Conservation (phyloP, 202 grass and related monocot genomes). For the Cymbopogon flexuosus region DNA sequence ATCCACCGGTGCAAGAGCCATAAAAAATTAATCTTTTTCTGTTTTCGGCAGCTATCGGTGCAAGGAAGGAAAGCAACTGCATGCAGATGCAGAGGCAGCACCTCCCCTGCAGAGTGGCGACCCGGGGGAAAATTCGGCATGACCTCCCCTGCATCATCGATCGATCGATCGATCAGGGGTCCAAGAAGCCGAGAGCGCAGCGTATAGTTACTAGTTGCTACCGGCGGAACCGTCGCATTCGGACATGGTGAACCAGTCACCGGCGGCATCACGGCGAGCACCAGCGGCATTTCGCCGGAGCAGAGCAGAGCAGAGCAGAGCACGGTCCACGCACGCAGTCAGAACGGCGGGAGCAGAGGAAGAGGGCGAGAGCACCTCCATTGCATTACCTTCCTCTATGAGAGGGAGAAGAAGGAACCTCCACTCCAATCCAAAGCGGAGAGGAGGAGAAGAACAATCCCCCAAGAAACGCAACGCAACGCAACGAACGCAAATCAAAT, state of each 20-base stretch:
- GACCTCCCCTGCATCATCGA: conserved; percentile 18
- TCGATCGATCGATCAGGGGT: background rate
- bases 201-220: background rate
- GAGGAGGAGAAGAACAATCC: background rate
- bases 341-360: background rate
- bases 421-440: background rate
- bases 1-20: conserved; percentile 14
- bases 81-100: conserved; percentile 20
- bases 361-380: background rate
- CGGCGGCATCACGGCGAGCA: background rate
- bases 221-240: background rate
- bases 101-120: background rate
- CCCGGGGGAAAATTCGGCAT: conserved; percentile 5
- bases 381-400: conserved; percentile 18
- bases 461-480: background rate
- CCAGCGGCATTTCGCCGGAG: background rate
- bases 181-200: background rate
- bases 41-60: background rate
- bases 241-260: background rate
- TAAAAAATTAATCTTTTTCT: background rate
- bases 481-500: conserved; percentile 38
- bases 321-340: background rate
- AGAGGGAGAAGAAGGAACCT: background rate
- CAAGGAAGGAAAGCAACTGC: background rate
- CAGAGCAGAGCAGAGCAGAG: background rate